phyloP scores from a whole-genome alignment of 1,284 basidiomycete species.

The Stygiomarasmius scandens region DNA sequence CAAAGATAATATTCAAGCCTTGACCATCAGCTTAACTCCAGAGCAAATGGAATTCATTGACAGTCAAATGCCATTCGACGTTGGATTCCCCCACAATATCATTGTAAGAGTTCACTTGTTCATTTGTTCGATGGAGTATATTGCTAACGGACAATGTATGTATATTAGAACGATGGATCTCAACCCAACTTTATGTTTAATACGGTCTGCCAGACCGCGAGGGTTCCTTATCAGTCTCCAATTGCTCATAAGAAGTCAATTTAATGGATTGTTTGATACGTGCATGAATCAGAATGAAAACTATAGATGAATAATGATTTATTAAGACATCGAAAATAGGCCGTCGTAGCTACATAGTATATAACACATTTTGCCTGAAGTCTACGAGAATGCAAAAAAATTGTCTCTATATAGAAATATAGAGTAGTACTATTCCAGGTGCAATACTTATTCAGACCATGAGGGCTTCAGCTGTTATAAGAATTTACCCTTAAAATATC shows the following conservation, averaged over 20 bases:
- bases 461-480: too few relatives aligned
- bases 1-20: slow-evolving; percentile 40
- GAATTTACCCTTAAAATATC: too few relatives aligned
- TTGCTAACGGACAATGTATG: background rate
- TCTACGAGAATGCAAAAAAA: too few relatives aligned
- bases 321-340: too few relatives aligned
- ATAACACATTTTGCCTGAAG: too few relatives aligned
- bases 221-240: background rate
- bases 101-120: slow-evolving; percentile 35
- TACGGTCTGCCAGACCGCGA: background rate
- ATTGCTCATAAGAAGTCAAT: background rate
- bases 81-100: slow-evolving; percentile 35
- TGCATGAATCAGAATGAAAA: too few relatives aligned
- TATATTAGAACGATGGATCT: background rate
- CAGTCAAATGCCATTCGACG: slow-evolving; percentile 34
- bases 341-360: too few relatives aligned
- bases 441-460: too few relatives aligned
- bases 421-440: too few relatives aligned
- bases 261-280: background rate
- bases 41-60: slow-evolving; percentile 44
- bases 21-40: slow-evolving; percentile 35
- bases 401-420: too few relatives aligned
- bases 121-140: background rate
- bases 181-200: background rate
- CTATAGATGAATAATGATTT: too few relatives aligned